A percentile compares a stretch with the other conserved stretches of the same genome.
phyloP scores from a whole-genome alignment of 495 filamentous ascomycete species.

The Alectoria sarmentosa region DNA sequence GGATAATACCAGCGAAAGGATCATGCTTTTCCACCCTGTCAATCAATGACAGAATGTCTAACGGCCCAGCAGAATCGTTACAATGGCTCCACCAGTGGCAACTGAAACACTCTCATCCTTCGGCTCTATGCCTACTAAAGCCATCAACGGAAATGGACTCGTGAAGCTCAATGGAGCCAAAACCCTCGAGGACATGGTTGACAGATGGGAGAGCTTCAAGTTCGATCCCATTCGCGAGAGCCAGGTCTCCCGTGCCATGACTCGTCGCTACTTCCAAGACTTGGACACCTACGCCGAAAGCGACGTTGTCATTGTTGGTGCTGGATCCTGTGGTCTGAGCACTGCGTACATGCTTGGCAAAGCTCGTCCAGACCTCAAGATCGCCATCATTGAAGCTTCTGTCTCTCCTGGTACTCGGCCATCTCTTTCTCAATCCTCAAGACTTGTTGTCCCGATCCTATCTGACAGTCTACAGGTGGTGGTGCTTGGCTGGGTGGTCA shows the following conservation, averaged over 20 bases:
- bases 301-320: conserved; percentile 86
- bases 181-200: conserved; percentile 53
- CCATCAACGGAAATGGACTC: conserved; percentile 32
- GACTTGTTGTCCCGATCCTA: background rate
- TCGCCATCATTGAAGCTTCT: conserved; percentile 81
- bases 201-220: conserved; percentile 69
- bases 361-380: conserved; percentile 80
- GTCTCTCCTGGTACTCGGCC: conserved; percentile 58
- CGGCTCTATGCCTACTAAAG: conserved; percentile 27
- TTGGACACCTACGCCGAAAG: conserved; percentile 84
- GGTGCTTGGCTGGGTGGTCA: conserved; percentile 91
- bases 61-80: conserved; percentile 33
- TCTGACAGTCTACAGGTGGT: conserved; percentile 44
- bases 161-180: conserved; percentile 42
- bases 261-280: conserved; percentile 82
- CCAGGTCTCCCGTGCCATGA: conserved; percentile 88
- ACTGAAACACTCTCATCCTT: conserved; percentile 36
- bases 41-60: conserved; percentile 34
- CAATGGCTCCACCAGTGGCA: conserved; percentile 71
- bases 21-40: conserved; percentile 60
- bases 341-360: conserved; percentile 79
- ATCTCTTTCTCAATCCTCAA: background rate
- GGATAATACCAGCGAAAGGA: conserved; percentile 99
- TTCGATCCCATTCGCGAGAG: conserved; percentile 84
- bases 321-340: conserved; percentile 78